Conservation (phyloP, 139 green algal species). For the Chlamydomonas applanata region DNA sequence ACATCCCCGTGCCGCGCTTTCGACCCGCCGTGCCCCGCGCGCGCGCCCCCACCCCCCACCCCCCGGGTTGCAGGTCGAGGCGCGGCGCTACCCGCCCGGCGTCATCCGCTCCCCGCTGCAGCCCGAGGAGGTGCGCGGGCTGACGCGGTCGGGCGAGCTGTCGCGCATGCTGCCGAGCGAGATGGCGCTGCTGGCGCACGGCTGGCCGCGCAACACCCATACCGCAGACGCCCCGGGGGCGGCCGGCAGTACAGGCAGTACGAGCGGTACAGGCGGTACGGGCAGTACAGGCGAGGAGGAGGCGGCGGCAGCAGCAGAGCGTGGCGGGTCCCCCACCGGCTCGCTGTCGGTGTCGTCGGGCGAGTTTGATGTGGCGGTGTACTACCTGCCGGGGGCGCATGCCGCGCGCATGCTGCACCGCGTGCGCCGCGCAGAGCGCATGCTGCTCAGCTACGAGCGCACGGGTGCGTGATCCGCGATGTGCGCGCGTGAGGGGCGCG, state of each 20-base stretch:
- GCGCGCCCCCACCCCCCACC: not conserved
- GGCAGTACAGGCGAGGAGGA: not conserved
- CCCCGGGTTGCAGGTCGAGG: constrained; percentile 47
- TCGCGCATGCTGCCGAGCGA: constrained; percentile 87
- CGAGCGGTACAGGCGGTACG: no score
- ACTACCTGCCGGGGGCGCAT: constrained; percentile 55
- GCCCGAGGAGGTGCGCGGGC: constrained; percentile 75
- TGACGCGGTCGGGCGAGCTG: constrained; percentile 62
- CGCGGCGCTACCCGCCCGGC: constrained; percentile 53
- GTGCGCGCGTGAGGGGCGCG: no score
- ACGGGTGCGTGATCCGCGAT: constrained; percentile 54
- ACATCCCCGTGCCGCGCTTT: no score
- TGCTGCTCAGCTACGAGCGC: constrained; percentile 86
- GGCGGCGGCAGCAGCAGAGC: no score
- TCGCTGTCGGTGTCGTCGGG: not conserved
- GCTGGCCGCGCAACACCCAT: constrained; percentile 61
- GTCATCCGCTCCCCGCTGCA: constrained; percentile 77
- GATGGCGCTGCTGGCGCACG: constrained; percentile 78
- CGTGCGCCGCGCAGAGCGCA: constrained; percentile 77
- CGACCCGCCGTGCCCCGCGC: no score
- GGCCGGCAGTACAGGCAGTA: not conserved
- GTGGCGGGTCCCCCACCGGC: not conserved
- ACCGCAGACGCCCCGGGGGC: not conserved
- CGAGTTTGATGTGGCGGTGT: constrained; percentile 39
- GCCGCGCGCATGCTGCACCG: constrained; percentile 76